These are phyloP conservation scores for Euphorbia pulcherrima DNA, from an alignment of 345 rosid species.

Conservation along the genomic window DNA sequence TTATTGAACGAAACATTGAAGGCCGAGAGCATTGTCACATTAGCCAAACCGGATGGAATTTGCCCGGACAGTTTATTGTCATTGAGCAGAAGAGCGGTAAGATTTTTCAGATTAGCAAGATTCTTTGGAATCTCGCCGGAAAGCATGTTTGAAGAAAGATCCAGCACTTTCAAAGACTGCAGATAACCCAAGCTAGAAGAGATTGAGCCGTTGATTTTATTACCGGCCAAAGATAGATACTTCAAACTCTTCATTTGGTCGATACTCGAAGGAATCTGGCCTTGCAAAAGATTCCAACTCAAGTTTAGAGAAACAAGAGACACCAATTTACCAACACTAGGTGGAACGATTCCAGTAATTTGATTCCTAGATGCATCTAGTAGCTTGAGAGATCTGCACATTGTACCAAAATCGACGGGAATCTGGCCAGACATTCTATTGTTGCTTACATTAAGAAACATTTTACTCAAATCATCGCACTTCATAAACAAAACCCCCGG, in stretches of 20 bases:
- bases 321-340: slow-evolving; percentile 35
- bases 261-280: slow-evolving; percentile 40
- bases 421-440: slow-evolving; percentile 47
- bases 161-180: slow-evolving; percentile 42
- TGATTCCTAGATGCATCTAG: slow-evolving; percentile 52
- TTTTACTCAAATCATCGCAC: slow-evolving; percentile 34
- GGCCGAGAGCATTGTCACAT: slow-evolving; percentile 37
- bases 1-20: slow-evolving; percentile 60
- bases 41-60: slow-evolving; percentile 53
- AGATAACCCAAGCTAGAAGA: slow-evolving; percentile 45
- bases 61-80: slow-evolving; percentile 55
- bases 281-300: slow-evolving; percentile 47
- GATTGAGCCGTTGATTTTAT: slow-evolving; percentile 47
- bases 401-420: slow-evolving; percentile 36
- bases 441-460: slow-evolving; percentile 52
- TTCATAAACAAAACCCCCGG: slow-evolving; percentile 41
- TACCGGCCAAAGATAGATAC: slow-evolving; percentile 53
- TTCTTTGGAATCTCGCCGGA: slow-evolving; percentile 49
- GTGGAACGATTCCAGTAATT: slow-evolving; percentile 45
- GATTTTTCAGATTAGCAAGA: slow-evolving; percentile 42
- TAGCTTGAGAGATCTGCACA: slow-evolving; percentile 46
- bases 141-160: slow-evolving; percentile 55
- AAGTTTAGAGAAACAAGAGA: slow-evolving; percentile 48
- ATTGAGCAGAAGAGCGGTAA: slow-evolving; percentile 51
- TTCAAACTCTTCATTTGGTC: slow-evolving; percentile 35